Conservation (phyloP, 768 basidiomycete species). For the Pholiota conissans region DNA sequence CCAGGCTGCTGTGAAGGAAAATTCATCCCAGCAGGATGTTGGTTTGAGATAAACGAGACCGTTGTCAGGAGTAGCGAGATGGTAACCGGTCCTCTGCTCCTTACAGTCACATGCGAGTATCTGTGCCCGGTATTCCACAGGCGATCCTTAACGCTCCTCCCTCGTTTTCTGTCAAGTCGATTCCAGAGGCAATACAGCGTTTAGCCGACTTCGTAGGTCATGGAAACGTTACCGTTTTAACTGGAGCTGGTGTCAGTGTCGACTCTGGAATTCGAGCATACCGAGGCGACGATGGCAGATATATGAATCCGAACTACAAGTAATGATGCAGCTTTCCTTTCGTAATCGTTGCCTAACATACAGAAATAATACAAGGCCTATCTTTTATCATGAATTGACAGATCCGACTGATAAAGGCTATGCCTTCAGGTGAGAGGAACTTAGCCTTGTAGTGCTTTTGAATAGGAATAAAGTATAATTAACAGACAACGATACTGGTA, state of each 20-base stretch:
- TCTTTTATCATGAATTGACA: conserved; percentile 82
- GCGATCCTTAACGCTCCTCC: conserved; percentile 48
- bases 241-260: conserved; percentile 93
- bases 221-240: conserved; percentile 76
- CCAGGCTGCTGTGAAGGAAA: conserved; percentile 46
- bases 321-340: conserved; percentile 31
- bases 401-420: conserved; percentile 70
- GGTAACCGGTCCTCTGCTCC: conserved; percentile 21
- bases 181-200: conserved; percentile 56
- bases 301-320: conserved; percentile 91
- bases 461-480: not conserved
- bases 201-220: conserved; percentile 63
- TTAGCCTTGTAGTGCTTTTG: not conserved
- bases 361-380: conserved; percentile 45
- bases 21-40: conserved; percentile 27
- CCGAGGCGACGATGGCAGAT: conserved; percentile 80
- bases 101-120: conserved; percentile 70
- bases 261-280: conserved; percentile 97
- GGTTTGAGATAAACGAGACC: conserved; percentile 11
- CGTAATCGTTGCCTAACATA: not conserved
- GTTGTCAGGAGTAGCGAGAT: conserved; percentile 7
- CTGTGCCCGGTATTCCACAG: conserved; percentile 74
- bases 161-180: conserved; percentile 34
- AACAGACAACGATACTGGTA: conserved; percentile 83
- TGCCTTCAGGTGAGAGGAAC: conserved; percentile 60